Evolutionary conservation across 768 basidiomycete species (phyloP).

Genomic region (Sistotremastrum suecicum): DNA sequence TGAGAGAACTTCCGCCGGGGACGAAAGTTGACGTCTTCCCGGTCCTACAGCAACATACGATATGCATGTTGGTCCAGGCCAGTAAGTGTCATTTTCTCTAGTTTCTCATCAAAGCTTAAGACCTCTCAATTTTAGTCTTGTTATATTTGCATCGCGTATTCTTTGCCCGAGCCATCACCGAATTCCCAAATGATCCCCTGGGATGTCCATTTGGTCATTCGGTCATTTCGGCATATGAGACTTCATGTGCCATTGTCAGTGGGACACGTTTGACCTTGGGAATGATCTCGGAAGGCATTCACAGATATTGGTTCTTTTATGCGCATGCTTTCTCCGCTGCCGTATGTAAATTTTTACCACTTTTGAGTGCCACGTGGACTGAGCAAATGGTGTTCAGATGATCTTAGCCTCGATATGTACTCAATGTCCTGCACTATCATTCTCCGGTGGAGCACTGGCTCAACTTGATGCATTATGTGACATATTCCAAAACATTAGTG

Average conservation of each 20-base stretch:
- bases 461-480: conserved; percentile 30
- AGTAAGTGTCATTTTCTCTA: too few species aligned
- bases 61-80: too few species aligned
- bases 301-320: conserved; percentile 47
- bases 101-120: too few species aligned
- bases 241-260: conserved; percentile 32
- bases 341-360: conserved; percentile 22
- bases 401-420: conserved; percentile 56
- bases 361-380: not conserved
- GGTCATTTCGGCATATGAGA: conserved; percentile 54
- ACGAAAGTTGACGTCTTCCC: too few species aligned
- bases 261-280: conserved; percentile 1
- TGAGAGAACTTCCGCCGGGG: too few species aligned
- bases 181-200: conserved; percentile 47
- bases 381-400: conserved; percentile 25
- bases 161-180: conserved; percentile 57
- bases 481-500: too few species aligned
- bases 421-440: conserved; percentile 43
- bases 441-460: conserved; percentile 52
- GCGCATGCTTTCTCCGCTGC: conserved; percentile 63
- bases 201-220: conserved; percentile 56
- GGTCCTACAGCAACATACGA: too few species aligned
- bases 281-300: conserved; percentile 1
- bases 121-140: conserved; percentile 24
- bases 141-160: conserved; percentile 68